phyloP scores from a whole-genome alignment of 768 basidiomycete genomes.

The Exsudoporus frostii region DNA sequence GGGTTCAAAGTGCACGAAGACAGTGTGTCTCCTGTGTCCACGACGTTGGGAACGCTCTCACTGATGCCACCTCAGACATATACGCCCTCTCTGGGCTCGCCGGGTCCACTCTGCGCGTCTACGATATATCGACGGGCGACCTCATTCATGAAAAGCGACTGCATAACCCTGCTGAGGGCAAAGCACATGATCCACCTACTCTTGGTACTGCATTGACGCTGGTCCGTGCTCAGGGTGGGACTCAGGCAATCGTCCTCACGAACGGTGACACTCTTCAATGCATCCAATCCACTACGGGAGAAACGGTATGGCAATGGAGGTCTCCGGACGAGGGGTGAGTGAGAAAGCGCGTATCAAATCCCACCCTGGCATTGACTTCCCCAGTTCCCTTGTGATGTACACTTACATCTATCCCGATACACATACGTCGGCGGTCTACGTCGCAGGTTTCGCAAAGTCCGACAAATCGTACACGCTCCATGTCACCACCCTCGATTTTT shows the following conservation, averaged over 20 bases:
- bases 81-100: conserved; percentile 74
- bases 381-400: conserved; percentile 63
- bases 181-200: conserved; percentile 48
- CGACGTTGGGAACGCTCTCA: not conserved
- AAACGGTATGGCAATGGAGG: conserved; percentile 68
- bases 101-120: conserved; percentile 64
- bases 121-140: conserved; percentile 61
- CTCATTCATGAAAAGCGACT: conserved; percentile 65
- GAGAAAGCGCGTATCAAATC: not conserved
- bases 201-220: conserved; percentile 51
- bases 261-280: conserved; percentile 58
- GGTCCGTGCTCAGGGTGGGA: conserved; percentile 32
- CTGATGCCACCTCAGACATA: conserved; percentile 45
- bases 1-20: conserved; percentile 57
- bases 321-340: conserved; percentile 64
- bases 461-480: conserved; percentile 60
- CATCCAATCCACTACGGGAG: conserved; percentile 50
- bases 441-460: conserved; percentile 44
- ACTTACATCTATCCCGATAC: conserved; percentile 56
- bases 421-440: conserved; percentile 52
- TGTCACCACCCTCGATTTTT: conserved; percentile 55
- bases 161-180: conserved; percentile 42
- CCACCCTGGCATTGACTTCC: not conserved
- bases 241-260: conserved; percentile 44
- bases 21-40: conserved; percentile 40